Base-by-base conservation (phyloP, 1,284 basidiomycete species). In the Apiotrichum porosum region DNA sequence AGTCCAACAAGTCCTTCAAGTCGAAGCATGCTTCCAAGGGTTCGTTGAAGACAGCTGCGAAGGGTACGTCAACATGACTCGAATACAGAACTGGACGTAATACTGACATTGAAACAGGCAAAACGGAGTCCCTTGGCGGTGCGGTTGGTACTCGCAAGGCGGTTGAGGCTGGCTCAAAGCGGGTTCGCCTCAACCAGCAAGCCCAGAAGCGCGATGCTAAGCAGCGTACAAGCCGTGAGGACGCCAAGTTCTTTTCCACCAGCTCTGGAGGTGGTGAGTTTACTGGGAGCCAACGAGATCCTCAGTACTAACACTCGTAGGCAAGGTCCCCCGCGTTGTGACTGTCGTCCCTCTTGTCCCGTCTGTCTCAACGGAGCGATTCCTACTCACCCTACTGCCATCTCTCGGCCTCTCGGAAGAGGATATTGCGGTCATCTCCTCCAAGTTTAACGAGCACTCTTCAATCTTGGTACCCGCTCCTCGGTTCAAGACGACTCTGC, bases 1-100 rank as follows among this genome's bases (percentile, higher is more conserved):
- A 91, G 87, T 76, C 81, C 77, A 94, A 95, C 72, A 95, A 95
- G 69, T 57, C 80, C 1, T 94, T 88, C 79, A 93, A 93, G 69
- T 88, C 86, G 1, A 86, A 83, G 65, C 89, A 95, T 77, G 81
- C 89, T 0, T 81, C 86, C 5, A 93, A 94, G 72, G 82, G 58
- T 9, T 79, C 84, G 0, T 65, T 90, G 37, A 90, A 87, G 68
- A 84, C 88, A 36, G 80, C 81, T 34, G 82, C 87, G 14, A 93
- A 92, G 77, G 89, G 89, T 84, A 31, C 37, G 72, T 56, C 28
- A 35, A n/a, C 8, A 22, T 24, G 17, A 18, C 36, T 37, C n/a
- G 18, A 12, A 12, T n/a, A 17, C 6, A n/a, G 17, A 4, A 19
- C 21, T n/a, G n/a, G 9, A 1, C 10, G 6, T 9, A n/a, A n/a